Evolutionary conservation across 257 asterid species (phyloP).

Genomic region (Solanum virginianum): DNA sequence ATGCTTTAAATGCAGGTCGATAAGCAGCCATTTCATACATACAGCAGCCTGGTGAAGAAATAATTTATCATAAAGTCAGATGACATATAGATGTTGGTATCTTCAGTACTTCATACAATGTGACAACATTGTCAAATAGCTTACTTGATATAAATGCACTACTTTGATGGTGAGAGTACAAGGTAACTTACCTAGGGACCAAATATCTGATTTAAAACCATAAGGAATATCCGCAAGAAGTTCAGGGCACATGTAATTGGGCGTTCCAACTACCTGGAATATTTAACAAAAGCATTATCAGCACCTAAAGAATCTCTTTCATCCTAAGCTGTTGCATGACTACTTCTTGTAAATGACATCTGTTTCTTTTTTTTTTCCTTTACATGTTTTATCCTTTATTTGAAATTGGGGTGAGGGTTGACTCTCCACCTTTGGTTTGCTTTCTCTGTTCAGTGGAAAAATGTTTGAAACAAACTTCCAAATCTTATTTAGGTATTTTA

Average conservation of each 20-base stretch:
- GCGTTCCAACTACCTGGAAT: conserved; percentile 93
- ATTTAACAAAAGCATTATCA: background rate
- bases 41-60: conserved; percentile 69
- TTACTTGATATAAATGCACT: background rate
- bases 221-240: conserved; percentile 98
- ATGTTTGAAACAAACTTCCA: background rate
- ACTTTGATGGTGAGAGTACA: background rate
- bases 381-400: background rate
- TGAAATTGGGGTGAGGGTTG: background rate
- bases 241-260: conserved; percentile 99
- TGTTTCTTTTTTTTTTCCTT: background rate
- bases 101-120: background rate
- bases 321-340: background rate
- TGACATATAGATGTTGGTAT: background rate
- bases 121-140: background rate
- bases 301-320: background rate
- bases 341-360: background rate
- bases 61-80: background rate
- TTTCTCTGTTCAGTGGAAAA: background rate
- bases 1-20: conserved; percentile 97
- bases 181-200: conserved; percentile 81
- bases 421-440: background rate
- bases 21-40: conserved; percentile 99
- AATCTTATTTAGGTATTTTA: background rate
- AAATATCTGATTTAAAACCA: conserved; percentile 94